Base-by-base conservation (phyloP, 352 stramenopile species). In the Thraustochytrium striatum region DNA sequence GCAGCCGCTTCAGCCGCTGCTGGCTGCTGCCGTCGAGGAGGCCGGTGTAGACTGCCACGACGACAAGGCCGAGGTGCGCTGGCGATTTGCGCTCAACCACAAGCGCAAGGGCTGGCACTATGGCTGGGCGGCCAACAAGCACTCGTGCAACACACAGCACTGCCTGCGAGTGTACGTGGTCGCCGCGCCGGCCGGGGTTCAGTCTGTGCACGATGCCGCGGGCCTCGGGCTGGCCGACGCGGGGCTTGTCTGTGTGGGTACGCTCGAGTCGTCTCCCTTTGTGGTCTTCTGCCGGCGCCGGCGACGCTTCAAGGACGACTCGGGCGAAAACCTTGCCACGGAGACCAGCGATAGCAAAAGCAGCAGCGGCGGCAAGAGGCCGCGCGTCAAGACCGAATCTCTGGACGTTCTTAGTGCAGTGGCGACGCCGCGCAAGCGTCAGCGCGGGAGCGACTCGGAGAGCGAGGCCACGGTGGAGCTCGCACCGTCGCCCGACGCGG, bases 21-120 rank as follows among this genome's bases (percentile, higher is more conserved):
- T 61, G 43, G 39, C 16, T 25, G 65, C 65, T 25, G 43, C 89
- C 21, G 90, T 94, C 58, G 83, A 86, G 62, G 88, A 92, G 58
- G 88, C 91, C 41, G 41, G 28, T n/a, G 41, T 21, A 5, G 28
- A 81, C 5, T 16, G 9, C 21, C 25, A 28, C 3, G n/a, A 21
- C 13, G 0, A 5, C 13, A 41, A 25, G 35, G 39, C 21, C n/a
- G 3, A 69, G 13, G 47, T 80, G 32, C 36, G 30, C 57, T 68
- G 36, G 30, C 19, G 36, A 21, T 80, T 80, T 81, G 70, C 79
- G 36, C 38, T 80, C 47, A 80, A 80, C 44, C 28, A 39, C 28
- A 30, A 32, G 9, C 55, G 70, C 32, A 80, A 75, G 47, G 80
- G 80, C 9, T 83, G 80, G 80, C 80, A 83, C 36, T 83, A 83